phyloP scores from a whole-genome alignment of 345 rosid genomes.

The Microthlaspi erraticum region DNA sequence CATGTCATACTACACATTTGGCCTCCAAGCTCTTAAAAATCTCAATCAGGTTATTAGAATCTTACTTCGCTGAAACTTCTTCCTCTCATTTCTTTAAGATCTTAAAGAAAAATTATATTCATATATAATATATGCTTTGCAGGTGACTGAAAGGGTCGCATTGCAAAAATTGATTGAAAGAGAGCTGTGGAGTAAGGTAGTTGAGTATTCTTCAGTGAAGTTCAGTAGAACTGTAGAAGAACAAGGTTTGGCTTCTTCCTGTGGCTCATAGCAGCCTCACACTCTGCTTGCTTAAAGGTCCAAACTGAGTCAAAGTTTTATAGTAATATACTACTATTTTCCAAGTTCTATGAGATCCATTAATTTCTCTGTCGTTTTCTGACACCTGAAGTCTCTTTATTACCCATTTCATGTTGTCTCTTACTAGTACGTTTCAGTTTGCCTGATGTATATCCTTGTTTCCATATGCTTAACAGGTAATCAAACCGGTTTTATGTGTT shows the following conservation, averaged over 20 bases:
- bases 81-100: background rate
- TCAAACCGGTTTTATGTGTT: background rate
- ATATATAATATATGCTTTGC: background rate
- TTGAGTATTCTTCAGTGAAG: too few species aligned
- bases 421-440: background rate
- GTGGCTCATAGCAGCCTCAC: too few species aligned
- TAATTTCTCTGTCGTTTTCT: slow-evolving; percentile 6
- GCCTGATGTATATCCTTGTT: background rate
- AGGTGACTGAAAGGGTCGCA: slow-evolving; percentile 25
- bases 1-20: slow-evolving; percentile 42
- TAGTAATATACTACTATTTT: too few species aligned
- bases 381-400: background rate
- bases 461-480: background rate
- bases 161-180: slow-evolving; percentile 27
- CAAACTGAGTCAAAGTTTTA: too few species aligned
- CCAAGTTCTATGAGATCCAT: background rate
- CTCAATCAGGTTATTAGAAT: slow-evolving; percentile 25
- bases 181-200: slow-evolving; percentile 20
- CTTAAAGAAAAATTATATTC: background rate
- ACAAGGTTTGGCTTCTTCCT: too few species aligned
- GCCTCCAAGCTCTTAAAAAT: slow-evolving; percentile 24
- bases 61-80: background rate
- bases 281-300: too few species aligned
- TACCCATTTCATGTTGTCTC: background rate
- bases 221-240: too few species aligned